Evolutionary conservation across 257 asterid species (phyloP).

Genomic region (Solanum gracilifrons): DNA sequence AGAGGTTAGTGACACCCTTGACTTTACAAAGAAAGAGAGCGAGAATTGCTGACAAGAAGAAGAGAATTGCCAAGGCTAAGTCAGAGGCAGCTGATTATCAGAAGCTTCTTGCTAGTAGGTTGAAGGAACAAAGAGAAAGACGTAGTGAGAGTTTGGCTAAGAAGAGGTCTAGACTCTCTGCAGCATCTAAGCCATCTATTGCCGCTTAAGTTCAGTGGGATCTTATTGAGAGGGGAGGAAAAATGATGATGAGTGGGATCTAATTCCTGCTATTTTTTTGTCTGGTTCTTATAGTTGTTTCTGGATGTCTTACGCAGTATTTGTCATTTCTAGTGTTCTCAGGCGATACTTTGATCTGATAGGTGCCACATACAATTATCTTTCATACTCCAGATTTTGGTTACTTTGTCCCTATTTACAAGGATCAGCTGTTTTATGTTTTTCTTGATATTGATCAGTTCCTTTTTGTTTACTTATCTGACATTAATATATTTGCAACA

Average conservation of each 20-base stretch:
- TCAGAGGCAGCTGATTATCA: conserved; percentile 1
- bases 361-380: neutral
- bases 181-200: conserved; percentile 1
- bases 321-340: neutral
- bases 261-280: neutral
- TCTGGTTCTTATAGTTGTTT: neutral
- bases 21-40: conserved; percentile 1
- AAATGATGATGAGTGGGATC: neutral
- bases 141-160: conserved; percentile 4
- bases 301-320: neutral
- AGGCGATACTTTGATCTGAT: neutral
- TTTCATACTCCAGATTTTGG: neutral
- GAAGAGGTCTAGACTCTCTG: conserved; percentile 1
- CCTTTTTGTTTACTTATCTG: neutral
- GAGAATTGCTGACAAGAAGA: neutral
- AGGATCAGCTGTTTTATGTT: neutral
- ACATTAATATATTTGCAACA: neutral
- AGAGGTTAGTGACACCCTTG: conserved; percentile 1
- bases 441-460: neutral
- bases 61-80: conserved; percentile 1
- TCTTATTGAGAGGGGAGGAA: neutral
- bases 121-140: conserved; percentile 1
- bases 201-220: neutral
- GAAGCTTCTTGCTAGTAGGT: conserved; percentile 3
- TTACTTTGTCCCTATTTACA: neutral